Conservation (phyloP, 768 basidiomycete genomes). For the Tulasnella sp. region DNA sequence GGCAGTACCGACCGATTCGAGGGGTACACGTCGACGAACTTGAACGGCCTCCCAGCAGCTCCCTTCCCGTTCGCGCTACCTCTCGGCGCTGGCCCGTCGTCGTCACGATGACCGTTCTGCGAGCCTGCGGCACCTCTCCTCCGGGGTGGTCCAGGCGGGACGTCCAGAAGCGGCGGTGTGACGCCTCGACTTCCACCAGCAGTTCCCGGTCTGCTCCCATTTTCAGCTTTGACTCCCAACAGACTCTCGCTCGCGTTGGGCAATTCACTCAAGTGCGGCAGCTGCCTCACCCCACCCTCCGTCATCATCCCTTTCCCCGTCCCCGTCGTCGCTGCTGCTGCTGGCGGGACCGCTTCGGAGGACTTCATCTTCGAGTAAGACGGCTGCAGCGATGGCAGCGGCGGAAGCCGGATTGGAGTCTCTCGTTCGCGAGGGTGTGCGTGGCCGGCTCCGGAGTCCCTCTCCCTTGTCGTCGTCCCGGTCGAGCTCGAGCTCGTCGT, state of each 20-base stretch:
- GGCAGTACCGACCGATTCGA: background rate
- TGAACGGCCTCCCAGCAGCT: background rate
- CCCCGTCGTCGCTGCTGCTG: background rate
- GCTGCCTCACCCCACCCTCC: conserved; percentile 3
- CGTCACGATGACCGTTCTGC: background rate
- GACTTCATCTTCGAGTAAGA: conserved; percentile 15
- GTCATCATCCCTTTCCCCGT: background rate
- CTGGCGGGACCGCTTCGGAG: background rate
- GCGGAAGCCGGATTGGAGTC: conserved; percentile 10
- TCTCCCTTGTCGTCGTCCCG: background rate
- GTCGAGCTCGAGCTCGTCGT: background rate
- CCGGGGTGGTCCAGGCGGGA: background rate
- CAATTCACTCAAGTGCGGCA: conserved; percentile 12
- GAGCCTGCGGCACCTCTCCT: background rate
- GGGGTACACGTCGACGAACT: conserved; percentile 1
- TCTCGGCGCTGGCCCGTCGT: background rate
- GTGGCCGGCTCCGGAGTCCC: background rate
- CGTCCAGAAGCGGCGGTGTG: background rate
- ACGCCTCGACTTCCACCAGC: background rate
- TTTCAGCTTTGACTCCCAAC: background rate
- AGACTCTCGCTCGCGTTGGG: conserved; percentile 7
- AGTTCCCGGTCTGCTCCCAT: background rate
- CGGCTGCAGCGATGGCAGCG: conserved; percentile 11
- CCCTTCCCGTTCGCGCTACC: background rate
- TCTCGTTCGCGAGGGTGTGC: conserved; percentile 8